These are phyloP conservation scores for Eimeria falciformis DNA, from an alignment of 169 alveolate species.

Conservation along the genomic window DNA sequence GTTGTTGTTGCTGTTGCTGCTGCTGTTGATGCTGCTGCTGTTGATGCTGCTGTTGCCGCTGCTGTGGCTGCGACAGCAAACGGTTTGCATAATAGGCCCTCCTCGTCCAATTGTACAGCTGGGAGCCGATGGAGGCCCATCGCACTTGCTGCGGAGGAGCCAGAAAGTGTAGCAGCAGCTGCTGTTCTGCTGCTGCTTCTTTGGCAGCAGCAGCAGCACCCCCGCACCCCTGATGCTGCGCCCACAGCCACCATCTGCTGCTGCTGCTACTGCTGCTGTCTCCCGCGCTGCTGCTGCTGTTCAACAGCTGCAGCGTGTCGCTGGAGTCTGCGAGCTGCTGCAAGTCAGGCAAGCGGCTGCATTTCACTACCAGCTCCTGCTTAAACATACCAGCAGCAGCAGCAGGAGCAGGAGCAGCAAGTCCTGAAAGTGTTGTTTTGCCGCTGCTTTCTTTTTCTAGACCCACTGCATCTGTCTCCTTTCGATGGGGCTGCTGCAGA, in stretches of 20 bases:
- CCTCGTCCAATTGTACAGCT: background rate
- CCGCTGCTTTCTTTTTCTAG: background rate
- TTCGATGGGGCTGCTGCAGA: background rate
- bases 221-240: background rate
- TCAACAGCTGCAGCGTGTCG: background rate
- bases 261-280: no score
- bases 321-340: background rate
- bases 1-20: slow-evolving; percentile 3
- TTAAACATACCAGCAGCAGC: background rate
- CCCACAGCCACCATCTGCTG: slow-evolving; percentile 4
- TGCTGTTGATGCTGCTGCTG: background rate
- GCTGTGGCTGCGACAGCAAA: background rate
- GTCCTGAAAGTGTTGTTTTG: no score
- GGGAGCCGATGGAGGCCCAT: slow-evolving; percentile 2
- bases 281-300: slow-evolving; percentile 13
- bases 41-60: background rate
- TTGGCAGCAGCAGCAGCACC: background rate
- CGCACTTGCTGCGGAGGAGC: background rate
- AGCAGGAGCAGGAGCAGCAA: background rate
- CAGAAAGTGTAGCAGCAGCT: slow-evolving; percentile 15
- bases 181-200: slow-evolving; percentile 11
- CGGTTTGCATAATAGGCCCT: background rate
- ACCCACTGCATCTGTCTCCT: background rate
- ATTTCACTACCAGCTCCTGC: background rate
- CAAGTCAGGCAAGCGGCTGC: background rate